These are phyloP conservation scores for Coemansia sp. DNA, from an alignment of 192 early-diverging fungal genomes.

Conservation along the genomic window DNA sequence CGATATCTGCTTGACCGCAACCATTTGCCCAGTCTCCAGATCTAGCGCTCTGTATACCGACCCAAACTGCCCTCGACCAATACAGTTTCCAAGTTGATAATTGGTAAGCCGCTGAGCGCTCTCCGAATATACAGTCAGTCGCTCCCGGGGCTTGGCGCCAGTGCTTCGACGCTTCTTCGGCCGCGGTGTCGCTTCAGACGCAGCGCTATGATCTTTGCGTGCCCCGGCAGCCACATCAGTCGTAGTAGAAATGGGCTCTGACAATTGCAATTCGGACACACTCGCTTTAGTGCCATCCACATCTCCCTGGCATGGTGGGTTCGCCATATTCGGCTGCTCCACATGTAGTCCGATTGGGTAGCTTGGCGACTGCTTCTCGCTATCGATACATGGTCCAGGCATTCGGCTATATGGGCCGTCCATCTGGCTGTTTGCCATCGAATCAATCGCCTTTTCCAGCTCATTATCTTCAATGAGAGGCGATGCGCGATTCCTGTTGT, in stretches of 20 bases:
- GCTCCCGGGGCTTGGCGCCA: slow-evolving; percentile 40
- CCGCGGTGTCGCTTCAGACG: slow-evolving; percentile 3
- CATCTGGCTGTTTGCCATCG: too few species aligned
- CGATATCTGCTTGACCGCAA: slow-evolving; percentile 84
- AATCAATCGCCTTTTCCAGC: slow-evolving; percentile 1
- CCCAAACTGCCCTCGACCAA: slow-evolving; percentile 88
- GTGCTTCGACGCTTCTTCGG: slow-evolving; percentile 27
- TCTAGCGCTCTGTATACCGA: slow-evolving; percentile 84
- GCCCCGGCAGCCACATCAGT: not conserved
- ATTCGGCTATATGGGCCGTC: too few species aligned
- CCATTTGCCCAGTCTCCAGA: slow-evolving; percentile 76
- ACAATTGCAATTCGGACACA: not conserved
- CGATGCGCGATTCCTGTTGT: not conserved
- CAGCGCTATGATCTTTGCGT: not conserved
- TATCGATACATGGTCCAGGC: too few species aligned
- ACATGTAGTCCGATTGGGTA: not conserved
- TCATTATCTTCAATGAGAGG: not conserved
- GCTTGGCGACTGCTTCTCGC: too few species aligned
- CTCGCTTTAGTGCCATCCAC: not conserved
- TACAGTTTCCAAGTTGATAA: slow-evolving; percentile 83
- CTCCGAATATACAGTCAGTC: slow-evolving; percentile 50
- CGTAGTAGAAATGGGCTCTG: not conserved
- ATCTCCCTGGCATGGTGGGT: not conserved
- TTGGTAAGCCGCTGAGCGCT: slow-evolving; percentile 36
- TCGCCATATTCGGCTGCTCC: not conserved